These are phyloP conservation scores for Glycine latifolia DNA, from an alignment of 306 rosid genomes.

Conservation along the genomic window DNA sequence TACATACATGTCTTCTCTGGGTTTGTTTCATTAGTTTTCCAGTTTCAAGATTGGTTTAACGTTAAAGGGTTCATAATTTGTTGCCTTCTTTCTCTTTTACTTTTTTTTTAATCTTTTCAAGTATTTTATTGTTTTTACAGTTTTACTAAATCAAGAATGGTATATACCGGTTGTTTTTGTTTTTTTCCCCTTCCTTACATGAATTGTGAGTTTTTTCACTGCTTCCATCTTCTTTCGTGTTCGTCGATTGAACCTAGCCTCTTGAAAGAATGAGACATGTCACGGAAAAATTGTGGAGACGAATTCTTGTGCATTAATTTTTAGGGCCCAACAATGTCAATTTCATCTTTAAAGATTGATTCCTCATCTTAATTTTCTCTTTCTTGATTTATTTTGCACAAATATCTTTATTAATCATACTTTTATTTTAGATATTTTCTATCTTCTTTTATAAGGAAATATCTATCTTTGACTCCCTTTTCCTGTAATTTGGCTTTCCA, in stretches of 20 bases:
- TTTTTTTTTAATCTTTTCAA: background rate
- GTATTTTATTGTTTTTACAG: too few relatives aligned
- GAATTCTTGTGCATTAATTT: constrained; percentile 28
- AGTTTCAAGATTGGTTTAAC: background rate
- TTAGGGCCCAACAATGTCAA: constrained; percentile 16
- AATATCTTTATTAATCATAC: background rate
- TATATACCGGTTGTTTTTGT: too few relatives aligned
- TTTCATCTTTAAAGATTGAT: background rate
- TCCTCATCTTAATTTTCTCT: background rate
- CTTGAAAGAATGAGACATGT: constrained; percentile 38
- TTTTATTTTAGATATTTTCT: background rate
- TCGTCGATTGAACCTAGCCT: background rate
- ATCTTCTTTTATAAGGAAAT: constrained; percentile 19
- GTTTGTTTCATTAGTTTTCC: constrained; percentile 23
- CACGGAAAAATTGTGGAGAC: constrained; percentile 14
- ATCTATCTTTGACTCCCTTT: constrained; percentile 25
- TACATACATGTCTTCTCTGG: background rate
- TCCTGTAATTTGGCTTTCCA: constrained; percentile 6
- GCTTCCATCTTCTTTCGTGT: background rate
- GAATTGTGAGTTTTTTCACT: background rate
- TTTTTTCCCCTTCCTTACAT: background rate
- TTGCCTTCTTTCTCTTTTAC: background rate
- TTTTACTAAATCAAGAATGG: too few relatives aligned
- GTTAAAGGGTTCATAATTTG: background rate
- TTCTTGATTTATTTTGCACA: background rate